These are phyloP conservation scores for Gigaspora rosea DNA, from an alignment of 192 early-diverging fungal species.

Conservation along the genomic window DNA sequence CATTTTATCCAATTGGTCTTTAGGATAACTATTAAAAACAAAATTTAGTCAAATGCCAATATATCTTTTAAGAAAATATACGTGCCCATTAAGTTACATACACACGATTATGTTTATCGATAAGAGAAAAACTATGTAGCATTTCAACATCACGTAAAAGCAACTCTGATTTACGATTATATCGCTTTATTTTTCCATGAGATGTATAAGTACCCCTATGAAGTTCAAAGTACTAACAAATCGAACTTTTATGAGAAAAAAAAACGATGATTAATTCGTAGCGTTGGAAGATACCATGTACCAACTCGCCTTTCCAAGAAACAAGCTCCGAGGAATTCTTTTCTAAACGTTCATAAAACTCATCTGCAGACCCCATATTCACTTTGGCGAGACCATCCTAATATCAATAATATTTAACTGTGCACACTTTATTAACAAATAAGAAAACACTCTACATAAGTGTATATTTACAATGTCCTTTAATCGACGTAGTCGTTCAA, in stretches of 20 bases:
- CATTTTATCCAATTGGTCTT: constrained; percentile 69
- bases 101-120: constrained; percentile 23
- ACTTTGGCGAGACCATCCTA: constrained; percentile 78
- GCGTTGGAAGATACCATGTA: constrained; percentile 29
- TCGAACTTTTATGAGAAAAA: constrained; percentile 14
- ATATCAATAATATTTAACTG: neutral
- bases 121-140: constrained; percentile 55
- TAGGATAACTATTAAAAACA: constrained; percentile 62
- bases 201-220: constrained; percentile 98
- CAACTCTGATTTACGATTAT: constrained; percentile 84
- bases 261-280: neutral
- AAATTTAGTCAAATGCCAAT: neutral
- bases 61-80: neutral
- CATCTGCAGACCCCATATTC: constrained; percentile 71
- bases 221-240: constrained; percentile 86
- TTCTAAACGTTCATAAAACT: constrained; percentile 86
- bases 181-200: constrained; percentile 81
- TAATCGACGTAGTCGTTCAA: constrained; percentile 81
- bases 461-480: constrained; percentile 58
- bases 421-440: neutral
- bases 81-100: neutral
- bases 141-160: constrained; percentile 86
- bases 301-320: constrained; percentile 93
- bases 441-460: neutral
- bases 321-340: constrained; percentile 66